Evolutionary conservation across 2,329 filamentous ascomycete genomes (phyloP).

Genomic region (Clathrospora elynae): DNA sequence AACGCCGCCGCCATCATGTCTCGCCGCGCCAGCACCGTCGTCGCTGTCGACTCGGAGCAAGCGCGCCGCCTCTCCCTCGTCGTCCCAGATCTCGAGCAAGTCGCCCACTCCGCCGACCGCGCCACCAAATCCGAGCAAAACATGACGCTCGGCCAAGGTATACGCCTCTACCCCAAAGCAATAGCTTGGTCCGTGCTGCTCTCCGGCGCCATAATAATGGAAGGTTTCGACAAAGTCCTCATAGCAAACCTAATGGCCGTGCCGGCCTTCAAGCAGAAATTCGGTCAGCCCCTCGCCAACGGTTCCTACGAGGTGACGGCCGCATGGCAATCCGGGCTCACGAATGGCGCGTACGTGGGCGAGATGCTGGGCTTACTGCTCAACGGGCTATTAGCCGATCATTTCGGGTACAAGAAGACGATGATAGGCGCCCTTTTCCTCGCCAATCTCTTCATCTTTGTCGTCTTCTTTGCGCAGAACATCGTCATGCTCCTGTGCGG

Average conservation of each 20-base stretch:
- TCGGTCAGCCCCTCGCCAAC: slow-evolving; percentile 47
- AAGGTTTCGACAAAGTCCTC: slow-evolving; percentile 82
- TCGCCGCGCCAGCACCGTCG: slow-evolving; percentile 40
- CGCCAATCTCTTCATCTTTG: slow-evolving; percentile 43
- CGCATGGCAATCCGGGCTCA: slow-evolving; percentile 54
- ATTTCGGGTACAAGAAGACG: slow-evolving; percentile 50
- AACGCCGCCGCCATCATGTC: slow-evolving; percentile 31
- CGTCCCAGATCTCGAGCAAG: slow-evolving; percentile 35
- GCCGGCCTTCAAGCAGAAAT: slow-evolving; percentile 52
- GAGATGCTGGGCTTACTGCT: slow-evolving; percentile 53
- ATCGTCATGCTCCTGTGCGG: slow-evolving; percentile 65
- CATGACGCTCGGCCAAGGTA: slow-evolving; percentile 68
- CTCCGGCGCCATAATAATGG: slow-evolving; percentile 87
- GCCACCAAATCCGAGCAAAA: slow-evolving; percentile 54
- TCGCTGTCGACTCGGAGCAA: slow-evolving; percentile 40
- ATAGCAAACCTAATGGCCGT: slow-evolving; percentile 75
- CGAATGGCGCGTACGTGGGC: slow-evolving; percentile 54
- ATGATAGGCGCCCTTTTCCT: slow-evolving; percentile 43
- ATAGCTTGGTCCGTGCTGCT: slow-evolving; percentile 82
- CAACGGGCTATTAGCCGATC: slow-evolving; percentile 53
- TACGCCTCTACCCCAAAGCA: slow-evolving; percentile 84
- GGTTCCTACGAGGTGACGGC: slow-evolving; percentile 52
- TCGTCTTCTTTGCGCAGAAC: slow-evolving; percentile 45
- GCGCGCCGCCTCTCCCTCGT: slow-evolving; percentile 36
- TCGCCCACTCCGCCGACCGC: slow-evolving; percentile 40